Percentiles rank a stretch among this genome's conserved stretches.
phyloP scores from a whole-genome alignment of 345 rosid genomes.

The Camelina laxa region DNA sequence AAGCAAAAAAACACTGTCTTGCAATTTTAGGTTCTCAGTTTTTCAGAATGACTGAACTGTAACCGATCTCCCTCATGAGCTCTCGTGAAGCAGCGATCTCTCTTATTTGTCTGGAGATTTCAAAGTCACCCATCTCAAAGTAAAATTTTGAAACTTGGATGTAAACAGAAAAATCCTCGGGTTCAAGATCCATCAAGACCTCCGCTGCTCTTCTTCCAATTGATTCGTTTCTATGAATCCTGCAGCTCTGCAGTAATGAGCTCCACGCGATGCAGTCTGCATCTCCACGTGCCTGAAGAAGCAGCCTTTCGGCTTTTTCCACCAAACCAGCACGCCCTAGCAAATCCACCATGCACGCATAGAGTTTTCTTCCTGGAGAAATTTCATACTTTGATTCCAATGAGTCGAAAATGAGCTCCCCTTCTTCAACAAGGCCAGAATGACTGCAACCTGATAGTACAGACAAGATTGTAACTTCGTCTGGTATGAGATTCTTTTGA shows the following conservation, averaged over 20 bases:
- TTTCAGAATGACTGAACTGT: conserved; percentile 55
- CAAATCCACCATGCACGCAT: conserved; percentile 82
- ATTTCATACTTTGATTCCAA: conserved; percentile 58
- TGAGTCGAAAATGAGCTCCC: conserved; percentile 49
- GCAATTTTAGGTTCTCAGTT: conserved; percentile 16
- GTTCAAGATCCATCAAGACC: conserved; percentile 59
- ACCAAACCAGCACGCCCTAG: conserved; percentile 78
- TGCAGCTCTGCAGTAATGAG: conserved; percentile 78
- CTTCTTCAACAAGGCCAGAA: conserved; percentile 82
- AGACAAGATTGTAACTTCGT: conserved; percentile 70
- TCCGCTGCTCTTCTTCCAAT: conserved; percentile 73
- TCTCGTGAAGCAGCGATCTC: conserved; percentile 60
- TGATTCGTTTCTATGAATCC: conserved; percentile 60
- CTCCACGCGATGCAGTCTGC: conserved; percentile 72
- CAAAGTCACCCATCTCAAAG: conserved; percentile 69
- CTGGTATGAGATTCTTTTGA: conserved; percentile 61
- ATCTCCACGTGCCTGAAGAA: conserved; percentile 53
- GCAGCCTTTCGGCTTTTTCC: conserved; percentile 66
- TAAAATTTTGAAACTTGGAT: conserved; percentile 74
- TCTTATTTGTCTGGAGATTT: conserved; percentile 55
- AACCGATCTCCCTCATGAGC: conserved; percentile 62
- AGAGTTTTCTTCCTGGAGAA: conserved; percentile 59
- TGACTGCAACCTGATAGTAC: conserved; percentile 72
- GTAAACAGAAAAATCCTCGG: conserved; percentile 58
- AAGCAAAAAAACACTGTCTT: conserved; percentile 23